Conservation (phyloP, 495 filamentous ascomycete species). For the Aspergillus mulundensis region DNA sequence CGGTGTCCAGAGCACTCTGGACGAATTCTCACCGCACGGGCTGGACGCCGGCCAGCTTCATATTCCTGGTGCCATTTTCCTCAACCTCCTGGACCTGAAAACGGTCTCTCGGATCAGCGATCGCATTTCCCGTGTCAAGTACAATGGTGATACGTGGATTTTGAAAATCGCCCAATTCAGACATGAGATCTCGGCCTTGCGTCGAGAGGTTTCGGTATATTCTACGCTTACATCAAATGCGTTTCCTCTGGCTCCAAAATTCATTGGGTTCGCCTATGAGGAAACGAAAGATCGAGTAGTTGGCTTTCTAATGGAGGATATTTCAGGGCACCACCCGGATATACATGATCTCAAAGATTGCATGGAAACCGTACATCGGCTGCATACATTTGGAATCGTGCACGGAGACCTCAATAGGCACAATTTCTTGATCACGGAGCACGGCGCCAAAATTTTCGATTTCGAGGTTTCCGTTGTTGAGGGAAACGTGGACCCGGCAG, state of each 20-base stretch:
- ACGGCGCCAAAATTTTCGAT: constrained; percentile 25
- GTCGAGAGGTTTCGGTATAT: constrained; percentile 7
- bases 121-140: constrained; percentile 3
- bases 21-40: constrained; percentile 10
- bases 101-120: constrained; percentile 10
- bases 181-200: constrained; percentile 6
- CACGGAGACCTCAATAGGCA: constrained; percentile 26
- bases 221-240: background rate
- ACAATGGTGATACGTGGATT: background rate
- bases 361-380: constrained; percentile 14
- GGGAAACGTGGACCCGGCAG: constrained; percentile 19
- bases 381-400: constrained; percentile 23
- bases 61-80: background rate
- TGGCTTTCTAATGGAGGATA: constrained; percentile 13
- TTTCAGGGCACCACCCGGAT: background rate
- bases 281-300: constrained; percentile 9
- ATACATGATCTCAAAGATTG: constrained; percentile 11
- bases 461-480: constrained; percentile 25
- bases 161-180: constrained; percentile 10
- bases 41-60: constrained; percentile 5
- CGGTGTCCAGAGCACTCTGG: constrained; percentile 6
- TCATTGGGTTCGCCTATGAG: constrained; percentile 14
- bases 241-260: constrained; percentile 7
- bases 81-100: constrained; percentile 6
- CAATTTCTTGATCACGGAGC: constrained; percentile 24